Conservation (phyloP, 441 rosid species). For the Erodium texanum region DNA sequence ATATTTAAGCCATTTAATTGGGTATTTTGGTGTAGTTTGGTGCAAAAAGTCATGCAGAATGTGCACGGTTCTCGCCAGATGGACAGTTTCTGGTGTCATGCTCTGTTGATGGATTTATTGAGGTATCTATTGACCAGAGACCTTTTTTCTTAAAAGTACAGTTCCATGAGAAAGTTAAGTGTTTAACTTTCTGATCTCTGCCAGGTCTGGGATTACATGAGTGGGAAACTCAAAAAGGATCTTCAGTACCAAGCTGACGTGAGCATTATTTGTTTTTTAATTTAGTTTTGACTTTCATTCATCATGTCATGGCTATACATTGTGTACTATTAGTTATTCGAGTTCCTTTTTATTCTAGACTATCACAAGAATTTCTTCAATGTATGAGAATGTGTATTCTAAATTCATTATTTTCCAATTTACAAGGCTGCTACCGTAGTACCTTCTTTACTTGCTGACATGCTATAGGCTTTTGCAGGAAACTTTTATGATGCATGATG, state of each 20-base stretch:
- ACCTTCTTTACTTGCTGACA: slow-evolving; percentile 17
- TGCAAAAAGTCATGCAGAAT: slow-evolving; percentile 86
- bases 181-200: slow-evolving; percentile 19
- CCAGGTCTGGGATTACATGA: slow-evolving; percentile 97
- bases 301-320: slow-evolving; percentile 1
- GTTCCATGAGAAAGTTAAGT: slow-evolving; percentile 15
- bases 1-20: not conserved
- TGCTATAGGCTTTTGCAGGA: slow-evolving; percentile 48
- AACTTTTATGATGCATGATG: slow-evolving; percentile 99
- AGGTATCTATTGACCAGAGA: slow-evolving; percentile 39
- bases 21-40: slow-evolving; percentile 54
- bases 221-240: slow-evolving; percentile 98
- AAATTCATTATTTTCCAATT: not conserved
- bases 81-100: slow-evolving; percentile 97
- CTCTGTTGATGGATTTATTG: slow-evolving; percentile 97
- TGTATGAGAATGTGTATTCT: not conserved
- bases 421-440: slow-evolving; percentile 5
- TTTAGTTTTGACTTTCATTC: slow-evolving; percentile 8
- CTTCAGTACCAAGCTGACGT: slow-evolving; percentile 98
- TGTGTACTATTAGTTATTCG: not conserved
- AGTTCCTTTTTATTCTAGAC: not conserved
- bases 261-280: slow-evolving; percentile 25
- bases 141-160: slow-evolving; percentile 3
- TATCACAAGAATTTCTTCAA: not conserved
- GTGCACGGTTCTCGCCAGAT: slow-evolving; percentile 86